Conservation (phyloP, 108 stramenopile genomes). For the Nannochloropsis oceanica region DNA sequence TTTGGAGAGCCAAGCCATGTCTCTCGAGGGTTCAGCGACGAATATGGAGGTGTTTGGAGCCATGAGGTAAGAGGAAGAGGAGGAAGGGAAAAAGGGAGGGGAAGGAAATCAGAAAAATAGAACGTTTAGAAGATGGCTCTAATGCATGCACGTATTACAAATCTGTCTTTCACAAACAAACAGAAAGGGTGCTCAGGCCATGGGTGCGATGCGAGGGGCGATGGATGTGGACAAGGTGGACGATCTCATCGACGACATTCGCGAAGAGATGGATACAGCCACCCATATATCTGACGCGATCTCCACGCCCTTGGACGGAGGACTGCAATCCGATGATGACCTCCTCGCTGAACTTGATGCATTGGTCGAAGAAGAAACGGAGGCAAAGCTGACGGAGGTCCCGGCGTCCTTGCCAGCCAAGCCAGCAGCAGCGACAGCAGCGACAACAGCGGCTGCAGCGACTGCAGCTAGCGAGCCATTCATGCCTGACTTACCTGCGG, state of each 20-base stretch:
- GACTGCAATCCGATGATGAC: conserved; percentile 29
- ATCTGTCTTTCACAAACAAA: no score
- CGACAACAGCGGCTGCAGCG: not conserved
- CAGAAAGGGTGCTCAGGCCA: conserved; percentile 58
- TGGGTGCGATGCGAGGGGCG: conserved; percentile 64
- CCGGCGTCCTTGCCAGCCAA: conserved; percentile 18
- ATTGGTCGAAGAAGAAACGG: conserved; percentile 25
- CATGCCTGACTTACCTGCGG: not conserved
- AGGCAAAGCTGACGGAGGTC: conserved; percentile 14
- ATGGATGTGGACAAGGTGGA: conserved; percentile 85
- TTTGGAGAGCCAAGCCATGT: conserved; percentile 50
- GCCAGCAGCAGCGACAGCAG: not conserved
- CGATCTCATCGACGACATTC: conserved; percentile 49
- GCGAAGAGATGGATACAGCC: conserved; percentile 31
- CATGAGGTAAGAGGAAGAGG: conserved; percentile 37
- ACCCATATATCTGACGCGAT: not conserved
- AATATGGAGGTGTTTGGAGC: conserved; percentile 85
- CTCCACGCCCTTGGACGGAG: conserved; percentile 6
- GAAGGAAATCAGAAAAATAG: no score
- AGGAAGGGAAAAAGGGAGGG: no score
- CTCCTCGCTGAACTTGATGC: conserved; percentile 25
- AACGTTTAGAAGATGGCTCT: no score
- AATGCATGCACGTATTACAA: no score
- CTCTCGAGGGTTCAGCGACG: conserved; percentile 77
- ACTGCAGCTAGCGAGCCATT: not conserved